phyloP scores from a whole-genome alignment of 768 basidiomycete genomes.

The Candolleomyces aberdarensis region DNA sequence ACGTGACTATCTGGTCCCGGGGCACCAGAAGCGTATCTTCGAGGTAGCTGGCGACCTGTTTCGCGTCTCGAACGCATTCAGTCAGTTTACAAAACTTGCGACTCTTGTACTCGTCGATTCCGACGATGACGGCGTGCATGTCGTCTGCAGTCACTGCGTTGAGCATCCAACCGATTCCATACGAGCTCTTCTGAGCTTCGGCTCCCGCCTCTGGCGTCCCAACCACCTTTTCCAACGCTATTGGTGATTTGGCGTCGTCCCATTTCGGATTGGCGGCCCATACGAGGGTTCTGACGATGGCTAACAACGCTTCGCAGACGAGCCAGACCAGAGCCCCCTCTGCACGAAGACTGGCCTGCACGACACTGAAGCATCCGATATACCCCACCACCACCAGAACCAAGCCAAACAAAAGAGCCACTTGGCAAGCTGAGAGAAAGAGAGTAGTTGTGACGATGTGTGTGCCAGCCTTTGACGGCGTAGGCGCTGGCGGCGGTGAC shows the following conservation, averaged over 20 bases:
- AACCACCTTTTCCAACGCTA: not conserved
- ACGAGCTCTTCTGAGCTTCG: not conserved
- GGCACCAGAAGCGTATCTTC: conserved; percentile 1
- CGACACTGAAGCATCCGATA: conserved; percentile 6
- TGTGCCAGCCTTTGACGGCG: not conserved
- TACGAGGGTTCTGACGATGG: not conserved
- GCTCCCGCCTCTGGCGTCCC: not conserved
- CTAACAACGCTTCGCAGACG: not conserved
- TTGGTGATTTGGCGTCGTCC: not conserved
- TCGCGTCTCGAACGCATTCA: not conserved
- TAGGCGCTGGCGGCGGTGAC: not conserved
- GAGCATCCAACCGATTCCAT: not conserved
- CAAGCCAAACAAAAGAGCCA: not conserved
- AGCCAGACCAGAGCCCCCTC: not conserved
- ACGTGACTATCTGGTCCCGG: not conserved
- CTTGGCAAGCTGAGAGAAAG: not conserved
- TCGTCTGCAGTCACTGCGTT: not conserved
- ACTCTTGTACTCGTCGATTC: not conserved
- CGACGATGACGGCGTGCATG: not conserved
- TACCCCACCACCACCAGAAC: not conserved
- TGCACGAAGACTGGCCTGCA: not conserved
- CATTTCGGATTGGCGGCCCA: not conserved
- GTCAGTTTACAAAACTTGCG: not conserved
- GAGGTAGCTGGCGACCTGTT: not conserved
- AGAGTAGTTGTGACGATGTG: not conserved